phyloP scores from a whole-genome alignment of 208 protist genomes.

The Herpetomonas tarakana region DNA sequence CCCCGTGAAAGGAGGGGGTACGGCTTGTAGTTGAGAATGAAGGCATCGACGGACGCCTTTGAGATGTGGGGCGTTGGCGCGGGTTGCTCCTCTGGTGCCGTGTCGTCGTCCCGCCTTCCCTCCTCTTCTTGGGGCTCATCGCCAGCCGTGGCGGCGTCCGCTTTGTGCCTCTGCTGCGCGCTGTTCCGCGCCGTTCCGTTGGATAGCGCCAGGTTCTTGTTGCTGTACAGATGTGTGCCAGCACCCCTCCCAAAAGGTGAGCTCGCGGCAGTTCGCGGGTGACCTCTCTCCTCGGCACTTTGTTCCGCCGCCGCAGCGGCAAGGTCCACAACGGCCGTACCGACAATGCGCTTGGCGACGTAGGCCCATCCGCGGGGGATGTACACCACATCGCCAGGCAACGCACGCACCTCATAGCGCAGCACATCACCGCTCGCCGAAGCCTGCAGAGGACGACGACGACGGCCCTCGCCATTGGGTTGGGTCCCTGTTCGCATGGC shows the following conservation, averaged over 20 bases:
- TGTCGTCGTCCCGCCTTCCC: not conserved
- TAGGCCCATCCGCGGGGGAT: slow-evolving; percentile 69
- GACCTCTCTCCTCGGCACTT: no score
- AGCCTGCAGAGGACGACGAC: not conserved
- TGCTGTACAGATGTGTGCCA: not conserved
- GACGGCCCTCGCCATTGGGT: not conserved
- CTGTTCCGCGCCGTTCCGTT: not conserved
- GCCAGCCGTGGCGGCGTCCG: not conserved
- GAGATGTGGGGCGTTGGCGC: no score
- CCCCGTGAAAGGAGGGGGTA: slow-evolving; percentile 58
- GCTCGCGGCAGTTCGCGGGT: not conserved
- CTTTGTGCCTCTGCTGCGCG: not conserved
- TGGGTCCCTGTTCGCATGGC: slow-evolving; percentile 13
- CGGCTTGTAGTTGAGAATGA: slow-evolving; percentile 56
- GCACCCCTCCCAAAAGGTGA: not conserved
- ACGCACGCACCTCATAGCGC: slow-evolving; percentile 60
- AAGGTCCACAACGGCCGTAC: slow-evolving; percentile 28
- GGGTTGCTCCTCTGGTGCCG: no score
- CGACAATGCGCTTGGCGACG: slow-evolving; percentile 52
- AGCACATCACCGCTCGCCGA: not conserved
- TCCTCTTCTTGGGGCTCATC: no score
- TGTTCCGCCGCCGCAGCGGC: not conserved
- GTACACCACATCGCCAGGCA: slow-evolving; percentile 82
- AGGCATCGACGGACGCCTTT: slow-evolving; percentile 46
- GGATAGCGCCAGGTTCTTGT: not conserved